A percentile compares a stretch with the other conserved stretches of the same genome.
Evolutionary conservation across 495 filamentous ascomycete genomes (phyloP).

Genomic region (Aspergillus haitiensis): DNA sequence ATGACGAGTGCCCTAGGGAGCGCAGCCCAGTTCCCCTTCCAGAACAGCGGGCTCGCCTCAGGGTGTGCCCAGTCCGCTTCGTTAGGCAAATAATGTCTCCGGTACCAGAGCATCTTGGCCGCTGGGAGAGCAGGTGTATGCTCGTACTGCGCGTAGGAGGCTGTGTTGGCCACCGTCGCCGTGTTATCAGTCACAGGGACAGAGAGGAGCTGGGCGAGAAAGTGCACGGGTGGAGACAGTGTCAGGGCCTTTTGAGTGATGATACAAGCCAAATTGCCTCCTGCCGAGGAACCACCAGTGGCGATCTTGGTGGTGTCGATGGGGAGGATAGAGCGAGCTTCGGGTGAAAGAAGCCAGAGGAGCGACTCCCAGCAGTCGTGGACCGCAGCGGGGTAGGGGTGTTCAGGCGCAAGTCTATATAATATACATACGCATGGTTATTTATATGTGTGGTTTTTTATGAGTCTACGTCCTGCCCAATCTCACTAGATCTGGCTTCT

Average conservation of each 20-base stretch:
- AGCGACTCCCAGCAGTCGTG: conserved; percentile 59
- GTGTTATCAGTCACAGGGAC: conserved; percentile 62
- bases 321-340: conserved; percentile 38
- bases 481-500: too few relatives aligned
- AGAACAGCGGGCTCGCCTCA: conserved; percentile 57
- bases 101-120: conserved; percentile 60
- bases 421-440: not conserved
- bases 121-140: conserved; percentile 52
- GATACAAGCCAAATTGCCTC: conserved; percentile 55
- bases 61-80: conserved; percentile 45
- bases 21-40: conserved; percentile 46
- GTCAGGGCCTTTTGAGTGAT: conserved; percentile 55
- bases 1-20: conserved; percentile 54
- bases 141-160: conserved; percentile 51
- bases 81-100: conserved; percentile 56
- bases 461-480: too few relatives aligned
- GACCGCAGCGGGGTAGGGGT: conserved; percentile 56
- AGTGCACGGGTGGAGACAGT: conserved; percentile 43
- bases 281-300: conserved; percentile 57
- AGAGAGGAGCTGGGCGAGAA: conserved; percentile 53
- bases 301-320: conserved; percentile 50
- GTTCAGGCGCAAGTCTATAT: conserved; percentile 53
- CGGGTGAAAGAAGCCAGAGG: conserved; percentile 48
- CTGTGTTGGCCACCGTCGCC: conserved; percentile 43
- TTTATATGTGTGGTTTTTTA: too few relatives aligned